Conservation (phyloP, 176 grass and related monocot genomes). For the Microstegium vimineum region DNA sequence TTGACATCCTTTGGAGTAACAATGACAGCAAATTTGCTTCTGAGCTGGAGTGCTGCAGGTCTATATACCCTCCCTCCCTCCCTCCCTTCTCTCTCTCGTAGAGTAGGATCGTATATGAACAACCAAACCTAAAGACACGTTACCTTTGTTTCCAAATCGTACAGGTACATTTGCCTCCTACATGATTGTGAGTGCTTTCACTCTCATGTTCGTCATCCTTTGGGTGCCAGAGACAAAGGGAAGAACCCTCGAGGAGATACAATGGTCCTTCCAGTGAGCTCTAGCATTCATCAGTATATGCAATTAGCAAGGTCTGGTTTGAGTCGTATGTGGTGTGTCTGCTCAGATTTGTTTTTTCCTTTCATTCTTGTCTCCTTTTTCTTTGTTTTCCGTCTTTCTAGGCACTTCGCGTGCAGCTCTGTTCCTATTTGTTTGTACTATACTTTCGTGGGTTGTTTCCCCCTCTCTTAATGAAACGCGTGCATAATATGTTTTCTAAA, state of each 20-base stretch:
- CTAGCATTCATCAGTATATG: background rate
- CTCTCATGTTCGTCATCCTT: slow-evolving; percentile 64
- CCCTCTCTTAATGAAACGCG: too few species aligned
- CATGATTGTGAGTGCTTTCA: slow-evolving; percentile 57
- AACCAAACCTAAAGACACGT: background rate
- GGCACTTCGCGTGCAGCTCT: too few species aligned
- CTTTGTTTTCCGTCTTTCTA: too few species aligned
- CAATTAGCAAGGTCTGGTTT: too few species aligned
- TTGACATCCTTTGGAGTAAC: slow-evolving; percentile 71
- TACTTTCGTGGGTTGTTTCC: too few species aligned
- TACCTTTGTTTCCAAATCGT: background rate
- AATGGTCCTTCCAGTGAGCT: slow-evolving; percentile 70
- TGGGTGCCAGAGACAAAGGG: slow-evolving; percentile 98
- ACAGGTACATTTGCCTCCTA: slow-evolving; percentile 79
- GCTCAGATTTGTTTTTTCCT: too few species aligned
- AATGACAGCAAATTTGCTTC: slow-evolving; percentile 88
- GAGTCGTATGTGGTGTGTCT: too few species aligned
- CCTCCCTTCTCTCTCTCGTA: background rate
- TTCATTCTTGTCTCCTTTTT: background rate
- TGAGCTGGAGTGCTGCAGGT: slow-evolving; percentile 92
- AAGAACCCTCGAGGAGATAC: slow-evolving; percentile 93
- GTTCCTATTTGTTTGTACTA: too few species aligned
- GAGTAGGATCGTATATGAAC: background rate
- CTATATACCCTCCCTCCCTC: too few species aligned
- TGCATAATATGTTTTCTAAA: too few species aligned